phyloP scores from a whole-genome alignment of 1,284 basidiomycete species.

The Limonomyces culmigenus region DNA sequence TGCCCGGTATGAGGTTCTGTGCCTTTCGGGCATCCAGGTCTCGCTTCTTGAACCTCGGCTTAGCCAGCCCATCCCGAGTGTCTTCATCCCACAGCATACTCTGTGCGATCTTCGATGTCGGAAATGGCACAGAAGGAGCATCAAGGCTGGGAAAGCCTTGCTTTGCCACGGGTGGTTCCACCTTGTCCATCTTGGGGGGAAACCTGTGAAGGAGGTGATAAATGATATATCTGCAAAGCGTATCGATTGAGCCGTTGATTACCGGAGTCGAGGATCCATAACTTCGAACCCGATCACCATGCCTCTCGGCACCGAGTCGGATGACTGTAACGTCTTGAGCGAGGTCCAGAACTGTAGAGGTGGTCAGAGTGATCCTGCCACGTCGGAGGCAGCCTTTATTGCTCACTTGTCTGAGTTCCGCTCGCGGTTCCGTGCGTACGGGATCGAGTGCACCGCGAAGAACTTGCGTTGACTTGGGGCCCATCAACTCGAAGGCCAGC shows the following conservation, averaged over 20 bases:
- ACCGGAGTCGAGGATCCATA: constrained; percentile 56
- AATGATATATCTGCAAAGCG: not conserved
- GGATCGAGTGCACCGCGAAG: constrained; percentile 56
- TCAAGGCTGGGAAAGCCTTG: constrained; percentile 10
- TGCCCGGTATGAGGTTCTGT: constrained; percentile 66
- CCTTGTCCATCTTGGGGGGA: constrained; percentile 60
- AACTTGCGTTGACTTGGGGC: constrained; percentile 67
- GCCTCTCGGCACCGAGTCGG: constrained; percentile 50
- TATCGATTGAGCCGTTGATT: not conserved
- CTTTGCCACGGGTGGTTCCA: constrained; percentile 9
- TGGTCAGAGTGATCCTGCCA: not conserved
- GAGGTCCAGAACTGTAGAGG: constrained; percentile 56
- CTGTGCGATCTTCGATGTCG: constrained; percentile 35
- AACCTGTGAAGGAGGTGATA: no score
- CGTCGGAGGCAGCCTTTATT: not conserved
- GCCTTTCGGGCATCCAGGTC: constrained; percentile 69
- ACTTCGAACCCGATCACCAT: constrained; percentile 66
- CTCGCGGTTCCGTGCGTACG: constrained; percentile 29
- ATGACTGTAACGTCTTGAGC: constrained; percentile 41
- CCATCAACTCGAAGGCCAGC: constrained; percentile 77
- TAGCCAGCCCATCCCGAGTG: constrained; percentile 30
- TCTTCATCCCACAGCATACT: constrained; percentile 59
- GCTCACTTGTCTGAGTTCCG: constrained; percentile 44
- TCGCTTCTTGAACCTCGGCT: constrained; percentile 64
- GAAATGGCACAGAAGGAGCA: constrained; percentile 28